Conservation (phyloP, 306 rosid species). For the Quercus variabilis region DNA sequence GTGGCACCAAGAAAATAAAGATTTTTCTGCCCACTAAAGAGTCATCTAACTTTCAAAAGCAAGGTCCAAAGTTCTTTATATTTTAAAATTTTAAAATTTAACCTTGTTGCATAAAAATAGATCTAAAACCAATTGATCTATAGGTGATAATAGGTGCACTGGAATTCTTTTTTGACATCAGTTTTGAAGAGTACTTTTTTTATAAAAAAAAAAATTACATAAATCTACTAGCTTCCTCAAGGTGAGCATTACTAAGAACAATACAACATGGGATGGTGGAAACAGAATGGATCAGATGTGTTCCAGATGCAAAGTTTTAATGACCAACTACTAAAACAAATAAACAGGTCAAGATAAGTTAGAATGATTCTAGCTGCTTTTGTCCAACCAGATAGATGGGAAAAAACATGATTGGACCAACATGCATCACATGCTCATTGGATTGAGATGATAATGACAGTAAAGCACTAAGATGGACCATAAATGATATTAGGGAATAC, state of each 20-base stretch:
- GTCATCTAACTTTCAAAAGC: neutral
- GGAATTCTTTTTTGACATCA: neutral
- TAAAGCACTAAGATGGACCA: neutral
- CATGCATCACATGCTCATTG: neutral
- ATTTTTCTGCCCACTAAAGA: neutral
- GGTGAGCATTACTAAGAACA: neutral
- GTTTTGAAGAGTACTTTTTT: neutral
- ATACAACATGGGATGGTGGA: neutral
- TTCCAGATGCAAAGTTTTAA: neutral
- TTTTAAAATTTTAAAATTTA: neutral
- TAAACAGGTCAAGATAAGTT: neutral
- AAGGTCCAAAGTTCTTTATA: neutral
- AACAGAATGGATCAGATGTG: neutral
- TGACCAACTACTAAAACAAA: neutral
- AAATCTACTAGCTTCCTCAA: neutral
- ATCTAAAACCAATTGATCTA: neutral
- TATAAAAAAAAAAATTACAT: no score
- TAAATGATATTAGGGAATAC: neutral
- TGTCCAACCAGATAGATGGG: neutral
- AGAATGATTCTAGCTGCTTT: neutral
- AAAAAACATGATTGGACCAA: neutral
- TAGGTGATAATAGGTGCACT: neutral
- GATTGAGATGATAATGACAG: neutral
- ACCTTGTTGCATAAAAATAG: neutral
- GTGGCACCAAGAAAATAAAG: slow-evolving; percentile 1